Conservation (phyloP, 2,329 filamentous ascomycete species). For the Lachnellula subtilissima region DNA sequence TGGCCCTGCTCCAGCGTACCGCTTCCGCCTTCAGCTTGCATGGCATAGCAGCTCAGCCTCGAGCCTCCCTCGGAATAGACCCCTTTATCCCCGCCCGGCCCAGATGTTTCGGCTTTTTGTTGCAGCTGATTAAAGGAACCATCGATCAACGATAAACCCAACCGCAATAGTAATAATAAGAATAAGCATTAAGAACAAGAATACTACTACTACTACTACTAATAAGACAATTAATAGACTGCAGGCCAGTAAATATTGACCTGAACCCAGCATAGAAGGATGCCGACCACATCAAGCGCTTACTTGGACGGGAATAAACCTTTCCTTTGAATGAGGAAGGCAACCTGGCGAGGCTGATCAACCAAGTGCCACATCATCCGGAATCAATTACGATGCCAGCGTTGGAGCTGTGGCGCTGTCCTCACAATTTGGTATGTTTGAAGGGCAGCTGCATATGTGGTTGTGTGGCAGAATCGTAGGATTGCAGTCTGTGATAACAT, state of each 20-base stretch:
- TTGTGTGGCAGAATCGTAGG: neutral
- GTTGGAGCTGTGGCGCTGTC: neutral
- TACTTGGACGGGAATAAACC: neutral
- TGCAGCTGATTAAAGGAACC: neutral
- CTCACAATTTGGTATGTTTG: neutral
- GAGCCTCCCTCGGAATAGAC: neutral
- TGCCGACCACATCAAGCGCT: neutral
- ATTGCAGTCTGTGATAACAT: neutral
- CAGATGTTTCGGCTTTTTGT: conserved; percentile 12
- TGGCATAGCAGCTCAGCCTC: neutral
- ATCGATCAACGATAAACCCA: too few species aligned
- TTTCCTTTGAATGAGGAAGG: neutral
- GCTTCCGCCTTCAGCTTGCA: neutral
- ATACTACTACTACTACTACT: too few species aligned
- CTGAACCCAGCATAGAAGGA: neutral
- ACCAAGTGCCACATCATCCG: conserved; percentile 3
- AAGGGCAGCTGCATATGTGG: neutral
- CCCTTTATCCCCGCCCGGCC: neutral
- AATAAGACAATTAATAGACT: neutral
- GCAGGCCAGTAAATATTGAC: neutral
- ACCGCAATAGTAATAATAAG: too few species aligned
- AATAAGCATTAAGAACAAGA: too few species aligned
- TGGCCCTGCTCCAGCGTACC: neutral
- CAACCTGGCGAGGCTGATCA: conserved; percentile 1
- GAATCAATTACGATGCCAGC: neutral